Base-by-base conservation (phyloP, 2,329 filamentous ascomycete species). In the Fusarium camptoceras region DNA sequence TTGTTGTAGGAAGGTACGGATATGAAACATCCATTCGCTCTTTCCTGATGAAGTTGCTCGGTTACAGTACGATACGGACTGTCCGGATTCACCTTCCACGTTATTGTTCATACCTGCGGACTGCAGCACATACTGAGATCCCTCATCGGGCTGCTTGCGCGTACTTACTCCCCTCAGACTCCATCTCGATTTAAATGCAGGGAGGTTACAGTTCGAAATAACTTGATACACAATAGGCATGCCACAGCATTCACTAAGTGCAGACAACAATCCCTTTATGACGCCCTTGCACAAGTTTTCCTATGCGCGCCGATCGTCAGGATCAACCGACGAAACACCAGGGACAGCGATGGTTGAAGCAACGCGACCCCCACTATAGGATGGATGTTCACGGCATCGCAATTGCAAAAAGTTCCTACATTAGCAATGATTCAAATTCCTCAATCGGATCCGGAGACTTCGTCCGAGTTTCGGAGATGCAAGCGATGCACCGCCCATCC, bases 151-250 rank as follows among this genome's bases (percentile, higher is more conserved):
- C n/a, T 48, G 30, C 42, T 63, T 46, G 42, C 31, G 34, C 16
- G 39, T 64, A 41, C 55, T 43, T 47, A 18, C n/a, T 43, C 27
- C 24, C 47, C 44, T 64, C 22, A 44, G 34, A 37, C 37, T 39
- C 56, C 56, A 61, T 68, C 64, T 55, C 42, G 42, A 55, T 59
- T 30, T 30, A 50, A 41, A 42, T 34, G 61, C 39, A 55, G 24
- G 44, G 48, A 42, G 66, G 46, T 42, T 25, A n/a, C 46, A 53
- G 12, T 28, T 44, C 12, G 41, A 41, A 56, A 18, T 14, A 47
- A 63, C 44, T 37, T 55, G 51, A 51, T n/a, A 50, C 30, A 39
- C 18, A 30, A 47, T 34, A 42, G 27, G 14, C 49, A 59, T 59
- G 14, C 27, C 34, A 51, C 42, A 27, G 34, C 24, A 43, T 8